Base-by-base conservation (phyloP, 1,139 yeast species). In the Diutina rugosa region DNA sequence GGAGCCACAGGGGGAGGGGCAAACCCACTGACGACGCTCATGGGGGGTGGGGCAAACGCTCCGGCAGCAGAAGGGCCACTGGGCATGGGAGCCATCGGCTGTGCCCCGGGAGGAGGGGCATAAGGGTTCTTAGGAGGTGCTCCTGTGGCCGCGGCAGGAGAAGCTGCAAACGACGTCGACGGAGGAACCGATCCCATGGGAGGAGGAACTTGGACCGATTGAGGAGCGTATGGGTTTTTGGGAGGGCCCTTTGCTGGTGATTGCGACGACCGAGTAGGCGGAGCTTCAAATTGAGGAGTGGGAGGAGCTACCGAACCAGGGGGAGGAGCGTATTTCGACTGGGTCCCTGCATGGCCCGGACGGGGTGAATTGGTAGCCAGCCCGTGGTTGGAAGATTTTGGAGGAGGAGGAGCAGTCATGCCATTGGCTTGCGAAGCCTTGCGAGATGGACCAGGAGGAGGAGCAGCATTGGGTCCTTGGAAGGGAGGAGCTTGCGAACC, bases 1-100 rank as follows among this genome's bases (percentile, higher is more conserved):
- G 56, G 59, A 8, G 61, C 55, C 30, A 60, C 58, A 8, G 62
- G 58, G 4, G 66, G 65, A 16, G 65, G 61, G 18, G 41, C 53
- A 32, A 30, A n/a, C 18, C 32, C 28, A 18, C 28, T 18, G 10
- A n/a, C 28, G 9, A 21, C 16, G 44, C 53, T 49, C 53, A 49
- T 49, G 10, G 53, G 53, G 7, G 53, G 53, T 7, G 53, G 53
- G n/a, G 44, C 53, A 18, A 49, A 49, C 7, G 53, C 53, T 9
- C 53, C 53, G 21, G 41, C 53, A 18, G 53, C 53, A 4, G 53
- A 49, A 30, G 29, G 7, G 16, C 41, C 41, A 12, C 41, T 35
- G 41, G 41, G 41, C 41, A 35, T 35, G n/a, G 41, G 41, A n/a
- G 38, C n/a, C 29, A 48, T 29, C 4, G 35, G 18, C 29, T n/a